Evolutionary conservation across 2,329 filamentous ascomycete genomes (phyloP).

Genomic region (Botrytis deweyae): DNA sequence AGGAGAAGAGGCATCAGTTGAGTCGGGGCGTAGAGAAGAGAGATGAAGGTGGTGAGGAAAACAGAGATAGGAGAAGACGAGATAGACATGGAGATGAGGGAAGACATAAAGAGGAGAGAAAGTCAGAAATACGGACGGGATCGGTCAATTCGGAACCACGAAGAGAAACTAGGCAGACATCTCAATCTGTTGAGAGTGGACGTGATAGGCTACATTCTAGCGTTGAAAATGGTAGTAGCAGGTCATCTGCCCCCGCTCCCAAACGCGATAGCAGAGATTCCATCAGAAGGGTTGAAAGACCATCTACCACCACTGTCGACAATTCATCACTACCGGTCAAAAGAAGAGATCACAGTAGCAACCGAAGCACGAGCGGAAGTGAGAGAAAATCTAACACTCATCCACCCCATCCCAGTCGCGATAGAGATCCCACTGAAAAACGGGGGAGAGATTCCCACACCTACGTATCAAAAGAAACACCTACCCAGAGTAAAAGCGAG

Average conservation of each 20-base stretch:
- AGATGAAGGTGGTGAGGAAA: background rate
- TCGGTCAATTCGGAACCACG: background rate
- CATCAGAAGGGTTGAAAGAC: background rate
- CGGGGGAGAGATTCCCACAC: background rate
- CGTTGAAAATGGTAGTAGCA: background rate
- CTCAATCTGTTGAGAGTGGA: background rate
- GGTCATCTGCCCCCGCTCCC: background rate
- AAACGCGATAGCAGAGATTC: background rate
- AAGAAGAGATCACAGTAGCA: background rate
- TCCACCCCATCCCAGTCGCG: background rate
- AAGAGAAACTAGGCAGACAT: background rate
- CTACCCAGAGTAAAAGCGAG: fast-evolving
- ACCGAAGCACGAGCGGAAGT: background rate
- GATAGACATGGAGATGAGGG: background rate
- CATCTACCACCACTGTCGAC: background rate
- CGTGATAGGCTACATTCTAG: too few species aligned
- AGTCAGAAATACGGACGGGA: background rate
- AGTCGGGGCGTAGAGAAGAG: background rate
- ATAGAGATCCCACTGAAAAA: background rate
- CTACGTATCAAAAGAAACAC: background rate
- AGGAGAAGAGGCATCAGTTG: background rate
- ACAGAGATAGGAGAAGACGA: background rate
- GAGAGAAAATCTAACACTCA: background rate
- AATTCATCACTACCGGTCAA: background rate
- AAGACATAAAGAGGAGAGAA: background rate